Percentiles rank a stretch among this genome's conserved stretches.
phyloP scores from a whole-genome alignment of 1,139 yeast genomes.

The Blastobotrys persicus region DNA sequence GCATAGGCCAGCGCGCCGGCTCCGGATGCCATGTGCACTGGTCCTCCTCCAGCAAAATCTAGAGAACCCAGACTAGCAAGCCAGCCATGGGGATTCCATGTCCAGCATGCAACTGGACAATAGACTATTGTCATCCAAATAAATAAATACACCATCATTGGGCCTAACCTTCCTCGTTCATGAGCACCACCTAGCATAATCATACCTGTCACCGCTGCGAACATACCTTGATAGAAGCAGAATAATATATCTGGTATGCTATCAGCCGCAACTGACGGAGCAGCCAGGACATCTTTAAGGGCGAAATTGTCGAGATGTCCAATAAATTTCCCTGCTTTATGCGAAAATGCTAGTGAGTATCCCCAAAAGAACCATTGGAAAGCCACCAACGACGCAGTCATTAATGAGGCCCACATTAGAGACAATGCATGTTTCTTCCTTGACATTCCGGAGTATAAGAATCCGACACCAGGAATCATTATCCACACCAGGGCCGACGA shows the following conservation, averaged over 20 bases:
- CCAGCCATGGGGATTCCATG: constrained; percentile 96
- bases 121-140: constrained; percentile 95
- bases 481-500: constrained; percentile 82
- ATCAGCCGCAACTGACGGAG: constrained; percentile 61
- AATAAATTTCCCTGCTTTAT: constrained; percentile 63
- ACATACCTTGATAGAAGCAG: constrained; percentile 93
- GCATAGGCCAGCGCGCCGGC: constrained; percentile 95
- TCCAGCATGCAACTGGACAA: constrained; percentile 95
- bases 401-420: constrained; percentile 87
- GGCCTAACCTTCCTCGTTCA: constrained; percentile 94
- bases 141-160: constrained; percentile 92
- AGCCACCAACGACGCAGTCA: constrained; percentile 47
- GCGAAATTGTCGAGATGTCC: constrained; percentile 82
- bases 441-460: constrained; percentile 84
- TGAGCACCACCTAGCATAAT: constrained; percentile 97
- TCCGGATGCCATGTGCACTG: constrained; percentile 94
- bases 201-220: constrained; percentile 87
- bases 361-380: constrained; percentile 99
- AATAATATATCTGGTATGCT: constrained; percentile 82
- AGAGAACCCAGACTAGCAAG: constrained; percentile 73
- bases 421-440: constrained; percentile 92
- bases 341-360: constrained; percentile 80
- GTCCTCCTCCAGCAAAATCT: constrained; percentile 98
- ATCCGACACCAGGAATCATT: constrained; percentile 93
- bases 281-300: constrained; percentile 75